phyloP scores from a whole-genome alignment of 805 yeast species.

The Dipodascus geniculatus region DNA sequence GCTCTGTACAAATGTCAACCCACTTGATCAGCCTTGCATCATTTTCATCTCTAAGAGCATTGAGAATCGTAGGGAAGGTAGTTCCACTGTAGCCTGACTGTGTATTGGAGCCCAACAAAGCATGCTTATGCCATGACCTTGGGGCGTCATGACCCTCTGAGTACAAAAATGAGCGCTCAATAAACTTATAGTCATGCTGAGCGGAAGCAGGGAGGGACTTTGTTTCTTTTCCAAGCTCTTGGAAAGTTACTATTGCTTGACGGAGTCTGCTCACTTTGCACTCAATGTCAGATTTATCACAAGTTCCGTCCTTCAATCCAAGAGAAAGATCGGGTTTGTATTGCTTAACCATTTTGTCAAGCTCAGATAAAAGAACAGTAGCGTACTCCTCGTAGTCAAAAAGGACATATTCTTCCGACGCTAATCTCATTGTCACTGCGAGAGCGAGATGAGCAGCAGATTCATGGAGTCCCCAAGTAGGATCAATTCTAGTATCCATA shows the following conservation, averaged over 20 bases:
- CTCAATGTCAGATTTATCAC: conserved; percentile 35
- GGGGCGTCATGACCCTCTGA: conserved; percentile 36
- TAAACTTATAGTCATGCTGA: conserved; percentile 23
- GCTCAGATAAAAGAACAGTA: conserved; percentile 26
- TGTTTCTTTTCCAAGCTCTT: conserved; percentile 17
- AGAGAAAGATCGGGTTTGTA: conserved; percentile 20
- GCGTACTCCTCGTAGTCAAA: conserved; percentile 34
- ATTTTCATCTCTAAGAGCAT: conserved; percentile 40
- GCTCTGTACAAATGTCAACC: conserved; percentile 25
- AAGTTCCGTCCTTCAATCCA: too few relatives aligned
- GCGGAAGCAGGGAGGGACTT: conserved; percentile 30
- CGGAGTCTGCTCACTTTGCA: conserved; percentile 22
- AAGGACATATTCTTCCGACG: conserved; percentile 36
- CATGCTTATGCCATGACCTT: conserved; percentile 47
- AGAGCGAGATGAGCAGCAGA: conserved; percentile 44
- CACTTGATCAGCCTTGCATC: conserved; percentile 28
- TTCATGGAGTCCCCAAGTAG: conserved; percentile 48
- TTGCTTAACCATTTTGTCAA: conserved; percentile 25
- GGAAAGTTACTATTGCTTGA: conserved; percentile 31
- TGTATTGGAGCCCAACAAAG: conserved; percentile 46
- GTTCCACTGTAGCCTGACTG: conserved; percentile 53
- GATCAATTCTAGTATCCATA: conserved; percentile 55
- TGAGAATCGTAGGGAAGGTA: conserved; percentile 42
- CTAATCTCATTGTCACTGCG: conserved; percentile 34
- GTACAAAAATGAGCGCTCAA: conserved; percentile 27